These are phyloP conservation scores for Mucor indicus DNA, from an alignment of 371 early-diverging fungal genomes.

Conservation along the genomic window DNA sequence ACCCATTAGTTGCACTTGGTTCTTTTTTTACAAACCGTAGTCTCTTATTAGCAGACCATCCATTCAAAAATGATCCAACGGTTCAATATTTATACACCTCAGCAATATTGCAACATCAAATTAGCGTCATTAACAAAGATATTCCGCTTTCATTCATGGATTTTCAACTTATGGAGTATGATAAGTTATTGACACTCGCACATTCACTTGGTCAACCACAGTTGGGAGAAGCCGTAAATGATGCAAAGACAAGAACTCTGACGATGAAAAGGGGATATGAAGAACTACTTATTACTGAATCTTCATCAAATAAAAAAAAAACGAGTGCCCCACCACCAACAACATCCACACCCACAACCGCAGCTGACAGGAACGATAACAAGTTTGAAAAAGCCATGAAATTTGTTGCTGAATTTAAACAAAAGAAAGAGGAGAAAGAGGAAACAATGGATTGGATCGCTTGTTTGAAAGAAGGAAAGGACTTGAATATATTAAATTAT, in stretches of 20 bases:
- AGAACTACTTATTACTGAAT: too few relatives aligned
- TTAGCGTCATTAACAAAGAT: not conserved
- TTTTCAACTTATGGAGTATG: constrained; percentile 3
- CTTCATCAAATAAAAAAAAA: constrained; percentile 1
- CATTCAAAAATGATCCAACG: constrained; percentile 3
- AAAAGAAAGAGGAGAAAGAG: constrained; percentile 10
- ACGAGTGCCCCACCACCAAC: not conserved
- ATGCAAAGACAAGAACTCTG: too few relatives aligned
- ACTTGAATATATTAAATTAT: constrained; percentile 11
- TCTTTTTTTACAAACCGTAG: not conserved
- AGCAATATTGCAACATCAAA: not conserved
- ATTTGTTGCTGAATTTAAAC: constrained; percentile 11
- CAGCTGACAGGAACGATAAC: constrained; percentile 8
- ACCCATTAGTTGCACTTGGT: constrained; percentile 7
- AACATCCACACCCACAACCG: constrained; percentile 5
- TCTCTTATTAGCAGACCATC: not conserved
- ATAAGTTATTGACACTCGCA: constrained; percentile 1
- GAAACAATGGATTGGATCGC: constrained; percentile 13
- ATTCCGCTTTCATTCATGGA: constrained; percentile 7
- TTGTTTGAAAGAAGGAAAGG: constrained; percentile 14
- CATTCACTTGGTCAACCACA: constrained; percentile 1
- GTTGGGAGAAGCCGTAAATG: too few relatives aligned
- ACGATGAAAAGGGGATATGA: too few relatives aligned
- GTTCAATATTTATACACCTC: constrained; percentile 6
- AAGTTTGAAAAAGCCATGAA: constrained; percentile 11